Conservation (phyloP, 78 protist genomes). For the Salpingoeca rosetta region DNA sequence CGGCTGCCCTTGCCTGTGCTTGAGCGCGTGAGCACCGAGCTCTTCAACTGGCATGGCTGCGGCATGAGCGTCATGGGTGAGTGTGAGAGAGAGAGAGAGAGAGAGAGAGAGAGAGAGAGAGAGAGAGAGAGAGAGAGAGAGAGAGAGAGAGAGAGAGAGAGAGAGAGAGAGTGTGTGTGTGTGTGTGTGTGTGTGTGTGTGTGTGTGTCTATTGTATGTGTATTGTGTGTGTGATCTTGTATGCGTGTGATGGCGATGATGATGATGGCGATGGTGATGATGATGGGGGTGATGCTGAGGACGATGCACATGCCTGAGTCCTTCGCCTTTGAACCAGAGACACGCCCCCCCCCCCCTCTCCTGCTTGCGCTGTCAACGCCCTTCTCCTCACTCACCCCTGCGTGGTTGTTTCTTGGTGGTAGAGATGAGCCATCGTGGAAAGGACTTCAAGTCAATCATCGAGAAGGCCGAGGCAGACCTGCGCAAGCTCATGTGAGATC, state of each 20-base stretch:
- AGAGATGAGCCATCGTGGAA: conserved; percentile 71
- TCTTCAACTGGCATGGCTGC: conserved; percentile 48
- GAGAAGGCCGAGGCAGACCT: conserved; percentile 35
- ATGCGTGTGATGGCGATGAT: too few relatives aligned
- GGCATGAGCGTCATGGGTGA: conserved; percentile 72
- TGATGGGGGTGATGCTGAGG: too few relatives aligned
- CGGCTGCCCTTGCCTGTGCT: conserved; percentile 72
- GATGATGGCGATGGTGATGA: too few relatives aligned
- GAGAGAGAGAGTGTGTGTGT: too few relatives aligned
- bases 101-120: too few relatives aligned
- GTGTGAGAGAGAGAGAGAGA: too few relatives aligned
- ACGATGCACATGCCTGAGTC: too few relatives aligned
- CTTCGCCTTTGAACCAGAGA: background rate
- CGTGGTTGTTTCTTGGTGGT: background rate
- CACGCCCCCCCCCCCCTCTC: background rate
- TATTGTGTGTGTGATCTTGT: background rate
- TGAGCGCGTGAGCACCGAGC: conserved; percentile 50
- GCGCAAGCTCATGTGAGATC: conserved; percentile 22
- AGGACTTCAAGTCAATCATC: conserved; percentile 35
- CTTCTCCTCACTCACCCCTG: background rate
- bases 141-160: too few relatives aligned
- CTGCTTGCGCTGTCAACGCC: background rate
- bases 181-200: too few relatives aligned
- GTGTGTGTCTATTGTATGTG: background rate
- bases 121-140: too few relatives aligned